Conservation (phyloP, 2,329 filamentous ascomycete species). For the Colletotrichum sp. region DNA sequence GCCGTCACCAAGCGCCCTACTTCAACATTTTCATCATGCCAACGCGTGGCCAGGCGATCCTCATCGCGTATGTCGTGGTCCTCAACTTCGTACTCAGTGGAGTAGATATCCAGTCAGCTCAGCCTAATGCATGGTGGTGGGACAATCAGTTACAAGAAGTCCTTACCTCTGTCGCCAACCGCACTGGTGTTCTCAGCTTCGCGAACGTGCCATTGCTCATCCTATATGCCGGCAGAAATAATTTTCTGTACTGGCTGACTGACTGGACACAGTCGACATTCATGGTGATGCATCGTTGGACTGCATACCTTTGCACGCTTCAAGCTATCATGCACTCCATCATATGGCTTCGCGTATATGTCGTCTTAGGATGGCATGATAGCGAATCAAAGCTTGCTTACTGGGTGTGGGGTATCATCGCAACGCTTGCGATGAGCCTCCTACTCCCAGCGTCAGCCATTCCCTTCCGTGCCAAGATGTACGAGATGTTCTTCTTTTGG, state of each 20-base stretch:
- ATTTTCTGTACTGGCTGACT: conserved; percentile 45
- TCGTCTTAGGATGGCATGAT: conserved; percentile 29
- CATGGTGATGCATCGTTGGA: conserved; percentile 49
- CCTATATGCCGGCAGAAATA: conserved; percentile 45
- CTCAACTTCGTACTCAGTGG: conserved; percentile 33
- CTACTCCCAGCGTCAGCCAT: conserved; percentile 33
- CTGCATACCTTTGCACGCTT: conserved; percentile 42
- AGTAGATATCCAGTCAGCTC: conserved; percentile 24
- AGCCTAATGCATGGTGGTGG: conserved; percentile 28
- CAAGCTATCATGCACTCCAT: conserved; percentile 46
- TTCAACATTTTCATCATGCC: conserved; percentile 39
- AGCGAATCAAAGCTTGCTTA: conserved; percentile 31
- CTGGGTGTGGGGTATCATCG: conserved; percentile 47
- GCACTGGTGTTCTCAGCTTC: conserved; percentile 39
- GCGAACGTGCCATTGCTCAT: conserved; percentile 37
- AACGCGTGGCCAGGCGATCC: conserved; percentile 38
- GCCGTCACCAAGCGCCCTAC: conserved; percentile 26
- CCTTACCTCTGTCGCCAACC: conserved; percentile 32
- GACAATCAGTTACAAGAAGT: conserved; percentile 21
- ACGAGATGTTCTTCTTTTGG: conserved; percentile 45
- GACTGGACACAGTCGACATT: conserved; percentile 49
- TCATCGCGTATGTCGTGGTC: conserved; percentile 34
- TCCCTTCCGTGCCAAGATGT: conserved; percentile 35
- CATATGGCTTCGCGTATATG: conserved; percentile 35
- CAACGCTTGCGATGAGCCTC: conserved; percentile 35